These are phyloP conservation scores for Nakazawaea siamensis DNA, from an alignment of 805 yeast species.

Conservation along the genomic window DNA sequence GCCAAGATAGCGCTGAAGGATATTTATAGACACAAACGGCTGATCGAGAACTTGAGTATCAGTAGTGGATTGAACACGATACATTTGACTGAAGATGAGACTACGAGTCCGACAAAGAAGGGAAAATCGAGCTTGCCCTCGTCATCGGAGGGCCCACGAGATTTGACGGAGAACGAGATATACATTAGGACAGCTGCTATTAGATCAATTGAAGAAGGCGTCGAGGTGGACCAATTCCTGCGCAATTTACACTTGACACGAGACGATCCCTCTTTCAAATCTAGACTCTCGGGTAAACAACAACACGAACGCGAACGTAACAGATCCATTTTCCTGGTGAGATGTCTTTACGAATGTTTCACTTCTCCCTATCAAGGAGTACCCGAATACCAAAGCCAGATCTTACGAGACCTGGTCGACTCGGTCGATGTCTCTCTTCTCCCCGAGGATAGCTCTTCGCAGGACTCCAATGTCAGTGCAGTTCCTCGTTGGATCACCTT, in stretches of 20 bases:
- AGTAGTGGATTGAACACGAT: slow-evolving; percentile 8
- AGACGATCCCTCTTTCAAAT: not conserved
- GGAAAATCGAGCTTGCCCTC: no score
- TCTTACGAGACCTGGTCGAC: not conserved
- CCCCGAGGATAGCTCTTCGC: not conserved
- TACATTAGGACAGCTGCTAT: slow-evolving; percentile 1
- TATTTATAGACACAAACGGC: not conserved
- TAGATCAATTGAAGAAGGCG: not conserved
- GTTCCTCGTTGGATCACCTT: slow-evolving; percentile 15
- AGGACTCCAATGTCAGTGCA: not conserved
- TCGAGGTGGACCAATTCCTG: slow-evolving; percentile 3
- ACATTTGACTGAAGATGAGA: slow-evolving; percentile 4
- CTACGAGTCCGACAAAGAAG: not conserved
- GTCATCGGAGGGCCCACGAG: not conserved
- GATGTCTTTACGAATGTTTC: slow-evolving; percentile 19
- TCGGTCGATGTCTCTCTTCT: not conserved
- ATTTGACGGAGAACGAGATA: slow-evolving; percentile 1
- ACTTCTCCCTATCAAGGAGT: slow-evolving; percentile 6
- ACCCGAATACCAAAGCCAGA: slow-evolving; percentile 1
- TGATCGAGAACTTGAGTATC: slow-evolving; percentile 7
- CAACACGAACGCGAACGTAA: slow-evolving; percentile 15
- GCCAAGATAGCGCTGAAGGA: not conserved
- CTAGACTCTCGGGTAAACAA: slow-evolving; percentile 1
- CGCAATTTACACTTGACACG: slow-evolving; percentile 3
- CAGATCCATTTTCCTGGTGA: slow-evolving; percentile 16